phyloP scores from a whole-genome alignment of 2,329 filamentous ascomycete species.

The Apiospora phragmitis region DNA sequence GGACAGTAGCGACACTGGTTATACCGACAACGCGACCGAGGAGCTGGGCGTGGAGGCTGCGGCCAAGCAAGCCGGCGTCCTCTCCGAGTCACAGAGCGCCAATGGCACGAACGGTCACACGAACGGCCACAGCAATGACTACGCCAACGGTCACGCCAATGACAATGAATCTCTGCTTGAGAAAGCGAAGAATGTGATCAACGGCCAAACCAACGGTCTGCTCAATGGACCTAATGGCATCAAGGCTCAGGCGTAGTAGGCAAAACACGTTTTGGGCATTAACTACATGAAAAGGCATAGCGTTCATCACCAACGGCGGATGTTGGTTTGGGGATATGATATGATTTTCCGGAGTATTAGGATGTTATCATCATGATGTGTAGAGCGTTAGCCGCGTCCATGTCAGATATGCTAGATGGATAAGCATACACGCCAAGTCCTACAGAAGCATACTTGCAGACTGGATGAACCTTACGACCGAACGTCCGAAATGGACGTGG shows the following conservation, averaged over 20 bases:
- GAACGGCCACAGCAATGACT: conserved; percentile 4
- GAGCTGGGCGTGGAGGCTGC: conserved; percentile 36
- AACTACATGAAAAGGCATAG: not conserved
- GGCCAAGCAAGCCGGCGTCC: conserved; percentile 18
- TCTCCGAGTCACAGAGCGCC: conserved; percentile 3
- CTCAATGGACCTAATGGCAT: conserved; percentile 21
- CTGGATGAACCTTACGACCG: no score
- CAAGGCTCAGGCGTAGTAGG: conserved; percentile 25
- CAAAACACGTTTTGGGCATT: not conserved
- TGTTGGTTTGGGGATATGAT: not conserved
- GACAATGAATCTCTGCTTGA: conserved; percentile 13
- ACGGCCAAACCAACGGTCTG: conserved; percentile 11
- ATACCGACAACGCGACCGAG: conserved; percentile 42
- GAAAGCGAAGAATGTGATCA: conserved; percentile 16
- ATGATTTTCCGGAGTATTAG: not conserved
- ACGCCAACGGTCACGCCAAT: conserved; percentile 8
- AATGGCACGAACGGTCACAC: not conserved
- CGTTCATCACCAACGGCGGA: not conserved
- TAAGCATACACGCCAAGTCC: no score
- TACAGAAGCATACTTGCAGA: no score
- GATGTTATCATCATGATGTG: not conserved
- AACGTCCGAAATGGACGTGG: no score
- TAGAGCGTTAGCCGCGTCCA: not conserved
- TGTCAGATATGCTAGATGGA: no score
- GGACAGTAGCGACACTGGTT: conserved; percentile 68